These are phyloP conservation scores for Linum usitatissimum DNA, from an alignment of 345 rosid species.

Conservation along the genomic window DNA sequence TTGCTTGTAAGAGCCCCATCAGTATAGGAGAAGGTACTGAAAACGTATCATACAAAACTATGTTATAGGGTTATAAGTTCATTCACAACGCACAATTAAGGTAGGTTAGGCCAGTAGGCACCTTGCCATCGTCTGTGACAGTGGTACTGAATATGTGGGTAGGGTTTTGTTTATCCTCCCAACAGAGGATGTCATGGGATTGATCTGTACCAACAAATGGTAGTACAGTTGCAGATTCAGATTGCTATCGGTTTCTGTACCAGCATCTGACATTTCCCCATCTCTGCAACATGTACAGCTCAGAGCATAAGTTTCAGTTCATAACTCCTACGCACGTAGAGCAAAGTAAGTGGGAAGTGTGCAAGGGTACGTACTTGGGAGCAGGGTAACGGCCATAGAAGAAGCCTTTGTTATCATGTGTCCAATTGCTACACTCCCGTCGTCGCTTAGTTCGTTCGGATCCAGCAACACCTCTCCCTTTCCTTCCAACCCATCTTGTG, in stretches of 20 bases:
- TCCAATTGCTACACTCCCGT: slow-evolving; percentile 88
- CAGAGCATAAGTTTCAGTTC: background rate
- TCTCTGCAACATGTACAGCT: slow-evolving; percentile 39
- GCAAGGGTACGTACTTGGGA: slow-evolving; percentile 58
- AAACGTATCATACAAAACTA: background rate
- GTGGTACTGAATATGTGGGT: slow-evolving; percentile 37
- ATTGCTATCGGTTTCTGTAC: slow-evolving; percentile 76
- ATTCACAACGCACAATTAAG: no score
- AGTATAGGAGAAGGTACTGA: slow-evolving; percentile 58
- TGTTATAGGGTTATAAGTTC: no score
- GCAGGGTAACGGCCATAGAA: slow-evolving; percentile 87
- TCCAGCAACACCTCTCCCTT: slow-evolving; percentile 61
- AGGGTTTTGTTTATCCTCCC: slow-evolving; percentile 78
- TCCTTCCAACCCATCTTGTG: slow-evolving; percentile 75
- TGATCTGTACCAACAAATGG: slow-evolving; percentile 73
- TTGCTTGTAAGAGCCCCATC: slow-evolving; percentile 78
- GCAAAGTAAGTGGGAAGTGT: no score
- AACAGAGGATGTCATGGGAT: slow-evolving; percentile 77
- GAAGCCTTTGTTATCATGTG: slow-evolving; percentile 73
- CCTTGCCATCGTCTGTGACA: slow-evolving; percentile 86
- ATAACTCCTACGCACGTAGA: background rate
- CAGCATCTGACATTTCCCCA: slow-evolving; percentile 74
- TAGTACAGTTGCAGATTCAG: slow-evolving; percentile 74
- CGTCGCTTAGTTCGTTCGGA: slow-evolving; percentile 76
- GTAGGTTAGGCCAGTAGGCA: slow-evolving; percentile 18